Conservation (phyloP, 805 yeast species). For the Wickerhamiella kurtzmanii region DNA sequence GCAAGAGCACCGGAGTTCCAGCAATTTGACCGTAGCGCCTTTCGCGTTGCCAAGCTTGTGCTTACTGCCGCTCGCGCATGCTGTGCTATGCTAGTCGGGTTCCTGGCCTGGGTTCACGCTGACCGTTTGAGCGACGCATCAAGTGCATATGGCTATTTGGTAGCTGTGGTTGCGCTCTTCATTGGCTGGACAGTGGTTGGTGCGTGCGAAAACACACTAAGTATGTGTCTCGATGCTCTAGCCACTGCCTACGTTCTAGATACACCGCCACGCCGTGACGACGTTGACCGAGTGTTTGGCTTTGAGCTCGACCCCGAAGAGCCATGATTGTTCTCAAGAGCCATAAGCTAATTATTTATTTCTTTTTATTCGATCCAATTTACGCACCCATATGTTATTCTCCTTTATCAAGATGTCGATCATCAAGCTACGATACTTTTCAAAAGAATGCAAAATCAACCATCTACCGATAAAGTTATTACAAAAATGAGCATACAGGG, state of each 20-base stretch:
- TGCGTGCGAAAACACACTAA: slow-evolving; percentile 30
- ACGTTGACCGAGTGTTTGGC: slow-evolving; percentile 21
- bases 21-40: slow-evolving; percentile 23
- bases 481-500: not conserved
- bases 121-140: slow-evolving; percentile 25
- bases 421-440: too few relatives aligned
- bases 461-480: too few relatives aligned
- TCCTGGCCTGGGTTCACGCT: slow-evolving; percentile 30
- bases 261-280: slow-evolving; percentile 20
- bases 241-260: slow-evolving; percentile 27
- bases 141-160: slow-evolving; percentile 28
- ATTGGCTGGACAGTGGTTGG: slow-evolving; percentile 33
- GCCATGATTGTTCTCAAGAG: not conserved
- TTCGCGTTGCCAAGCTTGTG: slow-evolving; percentile 27
- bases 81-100: slow-evolving; percentile 27
- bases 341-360: not conserved
- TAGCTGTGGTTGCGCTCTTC: slow-evolving; percentile 29
- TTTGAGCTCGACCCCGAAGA: not conserved
- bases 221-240: slow-evolving; percentile 26
- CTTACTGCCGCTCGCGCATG: slow-evolving; percentile 27
- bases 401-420: too few relatives aligned
- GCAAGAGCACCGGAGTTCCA: slow-evolving; percentile 10
- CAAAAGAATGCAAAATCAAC: too few relatives aligned
- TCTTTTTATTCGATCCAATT: not conserved
- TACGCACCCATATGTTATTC: too few relatives aligned